Evolutionary conservation across 2,329 filamentous ascomycete genomes (phyloP), one percentile per base, ranked within the genome.

Genomic region (Diaporthe sp.): DNA sequence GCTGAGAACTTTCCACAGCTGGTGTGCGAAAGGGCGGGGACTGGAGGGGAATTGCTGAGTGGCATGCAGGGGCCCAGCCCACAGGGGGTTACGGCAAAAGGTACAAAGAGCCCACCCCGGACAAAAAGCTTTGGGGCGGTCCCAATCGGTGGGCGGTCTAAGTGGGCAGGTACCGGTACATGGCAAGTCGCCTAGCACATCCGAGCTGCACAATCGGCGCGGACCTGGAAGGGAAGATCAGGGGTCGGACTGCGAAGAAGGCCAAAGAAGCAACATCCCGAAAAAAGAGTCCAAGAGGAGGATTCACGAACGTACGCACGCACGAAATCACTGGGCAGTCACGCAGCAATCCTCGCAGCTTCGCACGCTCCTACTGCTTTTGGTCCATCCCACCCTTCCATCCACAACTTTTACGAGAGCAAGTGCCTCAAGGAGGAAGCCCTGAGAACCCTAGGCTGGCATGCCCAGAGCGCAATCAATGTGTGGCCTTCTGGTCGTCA

Each of bases 1-100:
- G 46, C 46, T 68, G 46, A 68, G 65, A 53, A 53, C 65, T 68
- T 68, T 53, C 62, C 72, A 74, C 55, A 37, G 65, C n/a, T 61
- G 61, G 31, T 28, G 34, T 58, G 68, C 51, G 68, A 55, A 72
- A 49, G 49, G 58, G 70, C 73, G 46, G 71, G 71, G 46, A 57
- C 44, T 73, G 71, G 53, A 70, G 65, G 74, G 60, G 72, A 76
- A 75, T 73, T 76, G 75, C 68, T 76, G 73, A 75, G 73, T 71
- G 67, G 72, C 53, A 75, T 72, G 68, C 72, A 73, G 71, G 71
- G 71, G 58, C 58, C 34, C 49, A 55, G 49, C 37, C 25, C 34
- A 67, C 73, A 49, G 61, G 62, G 60, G 68, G 71, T 28, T 8
- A 49, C 39, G 60, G 44, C 60, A 72, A 62, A 58, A 53, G 75